A percentile compares a stretch with the other conserved stretches of the same genome.
These are phyloP conservation scores for Penicillium roqueforti DNA, from an alignment of 495 filamentous ascomycete genomes.

Conservation along the genomic window DNA sequence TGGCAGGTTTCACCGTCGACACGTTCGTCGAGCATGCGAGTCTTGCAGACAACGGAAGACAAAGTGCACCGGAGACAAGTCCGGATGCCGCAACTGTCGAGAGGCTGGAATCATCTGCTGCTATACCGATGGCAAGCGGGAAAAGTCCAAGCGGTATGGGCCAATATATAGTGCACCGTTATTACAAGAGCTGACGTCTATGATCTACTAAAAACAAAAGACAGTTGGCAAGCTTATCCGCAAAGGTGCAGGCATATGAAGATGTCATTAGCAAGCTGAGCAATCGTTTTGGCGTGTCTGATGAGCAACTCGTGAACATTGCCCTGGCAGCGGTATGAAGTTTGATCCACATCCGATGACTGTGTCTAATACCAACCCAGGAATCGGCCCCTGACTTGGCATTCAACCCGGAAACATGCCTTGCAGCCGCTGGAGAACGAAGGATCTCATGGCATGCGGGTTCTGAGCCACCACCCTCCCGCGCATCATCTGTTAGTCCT, in stretches of 20 bases:
- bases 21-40: slow-evolving; percentile 47
- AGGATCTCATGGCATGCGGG: slow-evolving; percentile 13
- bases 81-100: slow-evolving; percentile 52
- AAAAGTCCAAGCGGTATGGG: slow-evolving; percentile 50
- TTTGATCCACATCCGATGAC: neutral
- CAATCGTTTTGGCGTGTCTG: slow-evolving; percentile 34
- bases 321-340: slow-evolving; percentile 32
- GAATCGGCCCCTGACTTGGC: slow-evolving; percentile 22
- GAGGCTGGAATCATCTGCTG: slow-evolving; percentile 48
- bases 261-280: slow-evolving; percentile 38
- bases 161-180: neutral
- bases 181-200: neutral
- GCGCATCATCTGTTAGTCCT: slow-evolving; percentile 39
- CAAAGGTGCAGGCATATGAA: slow-evolving; percentile 49
- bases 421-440: slow-evolving; percentile 9
- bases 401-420: slow-evolving; percentile 15
- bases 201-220: slow-evolving; percentile 17
- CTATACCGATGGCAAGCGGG: slow-evolving; percentile 56
- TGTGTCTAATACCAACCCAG: slow-evolving; percentile 21
- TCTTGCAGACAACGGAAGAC: slow-evolving; percentile 51
- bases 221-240: slow-evolving; percentile 47
- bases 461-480: slow-evolving; percentile 23
- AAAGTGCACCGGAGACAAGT: slow-evolving; percentile 55
- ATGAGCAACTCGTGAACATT: slow-evolving; percentile 39
- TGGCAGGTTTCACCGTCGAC: slow-evolving; percentile 39